Evolutionary conservation across 2,329 filamentous ascomycete genomes (phyloP).

Genomic region (Penicillium sumatraense): DNA sequence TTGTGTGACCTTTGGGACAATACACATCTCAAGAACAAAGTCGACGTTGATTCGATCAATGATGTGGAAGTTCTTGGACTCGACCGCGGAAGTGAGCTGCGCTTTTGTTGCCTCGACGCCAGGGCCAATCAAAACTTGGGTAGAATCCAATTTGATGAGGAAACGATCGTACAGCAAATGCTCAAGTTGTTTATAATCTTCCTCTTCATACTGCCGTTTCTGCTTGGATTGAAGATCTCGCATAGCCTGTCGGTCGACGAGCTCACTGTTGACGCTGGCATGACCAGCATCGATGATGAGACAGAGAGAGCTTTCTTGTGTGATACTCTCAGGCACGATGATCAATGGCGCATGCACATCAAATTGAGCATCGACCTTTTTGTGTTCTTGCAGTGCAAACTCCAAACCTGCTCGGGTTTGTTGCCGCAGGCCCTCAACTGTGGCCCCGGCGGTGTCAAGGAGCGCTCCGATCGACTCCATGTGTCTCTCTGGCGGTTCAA

Average conservation of each 20-base stretch:
- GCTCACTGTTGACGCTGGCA: conserved; percentile 88
- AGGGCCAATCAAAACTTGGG: conserved; percentile 91
- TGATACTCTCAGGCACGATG: conserved; percentile 93
- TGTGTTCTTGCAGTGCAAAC: conserved; percentile 96
- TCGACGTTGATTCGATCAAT: conserved; percentile 98
- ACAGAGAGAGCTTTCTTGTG: conserved; percentile 77
- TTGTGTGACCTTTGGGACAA: conserved; percentile 93
- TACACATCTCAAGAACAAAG: conserved; percentile 94
- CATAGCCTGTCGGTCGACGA: conserved; percentile 90
- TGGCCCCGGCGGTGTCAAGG: conserved; percentile 93
- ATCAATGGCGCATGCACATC: conserved; percentile 95
- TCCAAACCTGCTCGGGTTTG: conserved; percentile 95
- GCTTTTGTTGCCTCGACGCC: conserved; percentile 88
- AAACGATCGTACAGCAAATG: conserved; percentile 98
- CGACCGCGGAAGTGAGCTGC: conserved; percentile 72
- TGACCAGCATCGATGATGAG: conserved; percentile 96
- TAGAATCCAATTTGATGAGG: conserved; percentile 87
- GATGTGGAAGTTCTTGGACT: conserved; percentile 77
- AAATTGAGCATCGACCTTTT: conserved; percentile 94
- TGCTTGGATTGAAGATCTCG: conserved; percentile 91
- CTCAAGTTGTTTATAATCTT: conserved; percentile 86
- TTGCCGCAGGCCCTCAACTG: conserved; percentile 90
- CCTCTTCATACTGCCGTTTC: conserved; percentile 80
- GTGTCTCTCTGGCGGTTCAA: conserved; percentile 92
- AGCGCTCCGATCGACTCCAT: conserved; percentile 98